Evolutionary conservation across 768 basidiomycete species (phyloP), one percentile per base, ranked within the genome.

Genomic region (Mrakia hoshinonis): DNA sequence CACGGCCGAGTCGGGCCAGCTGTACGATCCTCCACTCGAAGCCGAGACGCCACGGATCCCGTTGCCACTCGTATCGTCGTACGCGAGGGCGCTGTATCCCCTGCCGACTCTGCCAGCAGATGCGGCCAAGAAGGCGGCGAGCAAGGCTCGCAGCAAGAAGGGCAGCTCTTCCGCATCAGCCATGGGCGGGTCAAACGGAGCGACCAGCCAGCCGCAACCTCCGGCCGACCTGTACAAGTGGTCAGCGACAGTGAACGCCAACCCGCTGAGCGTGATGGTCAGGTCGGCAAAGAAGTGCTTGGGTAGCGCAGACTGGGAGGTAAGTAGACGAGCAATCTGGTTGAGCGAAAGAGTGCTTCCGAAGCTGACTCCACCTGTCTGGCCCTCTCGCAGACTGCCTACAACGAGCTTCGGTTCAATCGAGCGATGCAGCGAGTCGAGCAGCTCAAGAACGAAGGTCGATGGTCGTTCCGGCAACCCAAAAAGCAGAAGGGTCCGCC

Each of bases 381-480:
- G 9, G 3, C 51, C 4, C 31, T n/a, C 26, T 38, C 11, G n/a
- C 51, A 70, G 70, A 72, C 65, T 15, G 91, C 90, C 0, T 86
- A 89, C 77, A 82, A 84, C 22, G 94, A 97, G 77, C 77, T 95
- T 70, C 84, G 87, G 73, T 83, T 94, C 43, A 79, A 89, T 39
- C 86, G 90, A 51, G 86, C 91, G 0, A 83, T 96, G 74, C 91
- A 94, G 60, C 85, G 89, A 13, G 87, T 99, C 61, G 93, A 98
- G 72, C 79, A 82, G 36, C 83, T 97, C 70, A 94, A 96, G 79
- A 84, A 85, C 34, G 85, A 84, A 13, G 87, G 87, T 4, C 82
- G 86, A 46, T 99, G 96, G 95, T 89, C 89, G 74, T 91, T 95
- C 76, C 82, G 95, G 66, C 96, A 99, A 77, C 92, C 93, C 12